A percentile compares a stretch with the other conserved stretches of the same genome.
Conservation (phyloP, 371 early-diverging fungal species). For the Syncephalis plumigaleata region DNA sequence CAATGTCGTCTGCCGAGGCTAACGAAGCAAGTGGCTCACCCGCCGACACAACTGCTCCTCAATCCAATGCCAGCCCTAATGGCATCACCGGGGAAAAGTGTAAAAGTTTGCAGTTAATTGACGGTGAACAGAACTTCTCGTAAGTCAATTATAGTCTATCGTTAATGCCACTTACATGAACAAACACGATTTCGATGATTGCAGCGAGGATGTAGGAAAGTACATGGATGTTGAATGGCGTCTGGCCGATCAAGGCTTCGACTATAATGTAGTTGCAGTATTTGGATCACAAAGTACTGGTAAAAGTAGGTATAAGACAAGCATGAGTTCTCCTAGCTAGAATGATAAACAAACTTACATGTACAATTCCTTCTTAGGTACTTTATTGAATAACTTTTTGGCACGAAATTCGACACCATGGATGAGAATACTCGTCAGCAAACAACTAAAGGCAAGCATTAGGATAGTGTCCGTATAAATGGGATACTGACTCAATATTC, state of each 20-base stretch:
- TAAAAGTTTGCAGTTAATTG: constrained; percentile 5
- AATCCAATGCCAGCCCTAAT: no score
- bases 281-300: constrained; percentile 98
- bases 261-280: constrained; percentile 91
- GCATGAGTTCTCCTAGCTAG: neutral
- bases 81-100: no score
- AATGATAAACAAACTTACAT: neutral
- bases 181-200: neutral
- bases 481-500: neutral
- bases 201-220: constrained; percentile 37
- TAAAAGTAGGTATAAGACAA: constrained; percentile 44
- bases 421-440: constrained; percentile 61
- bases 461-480: neutral
- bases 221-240: constrained; percentile 70
- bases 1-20: no score
- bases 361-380: constrained; percentile 61
- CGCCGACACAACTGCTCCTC: no score
- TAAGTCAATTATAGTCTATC: neutral
- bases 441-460: constrained; percentile 79
- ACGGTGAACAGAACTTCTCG: constrained; percentile 8
- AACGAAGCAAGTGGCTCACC: no score
- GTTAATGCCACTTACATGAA: neutral
- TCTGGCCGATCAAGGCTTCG: constrained; percentile 73
- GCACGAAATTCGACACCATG: constrained; percentile 90
- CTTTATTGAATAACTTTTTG: constrained; percentile 89